Evolutionary conservation across 192 early-diverging fungal genomes (phyloP).

Genomic region (Umbelopsis sp.): DNA sequence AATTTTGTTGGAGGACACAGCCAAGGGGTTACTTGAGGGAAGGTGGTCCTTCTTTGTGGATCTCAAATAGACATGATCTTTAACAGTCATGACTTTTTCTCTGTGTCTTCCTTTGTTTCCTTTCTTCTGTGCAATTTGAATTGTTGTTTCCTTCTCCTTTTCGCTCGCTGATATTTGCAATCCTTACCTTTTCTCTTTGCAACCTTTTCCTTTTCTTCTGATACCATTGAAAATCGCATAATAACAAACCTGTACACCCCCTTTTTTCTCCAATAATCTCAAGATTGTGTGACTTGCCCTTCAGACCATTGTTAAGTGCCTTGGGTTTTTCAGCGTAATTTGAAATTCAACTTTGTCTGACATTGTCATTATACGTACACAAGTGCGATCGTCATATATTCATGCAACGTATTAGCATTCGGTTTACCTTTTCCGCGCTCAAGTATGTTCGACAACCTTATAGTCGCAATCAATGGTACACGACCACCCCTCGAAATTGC

Average conservation of each 20-base stretch:
- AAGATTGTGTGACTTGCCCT: neutral
- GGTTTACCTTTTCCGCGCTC: no score
- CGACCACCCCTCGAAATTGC: neutral
- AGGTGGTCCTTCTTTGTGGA: conserved; percentile 76
- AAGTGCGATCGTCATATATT: no score
- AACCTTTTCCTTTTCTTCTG: neutral
- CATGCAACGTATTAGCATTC: no score
- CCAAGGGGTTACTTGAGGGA: conserved; percentile 80
- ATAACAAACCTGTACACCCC: neutral
- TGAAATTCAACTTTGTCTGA: no score
- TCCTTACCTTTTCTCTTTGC: neutral
- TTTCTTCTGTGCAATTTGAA: neutral
- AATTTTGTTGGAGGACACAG: conserved; percentile 88
- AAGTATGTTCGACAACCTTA: no score
- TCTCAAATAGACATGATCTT: conserved; percentile 33
- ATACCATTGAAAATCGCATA: neutral
- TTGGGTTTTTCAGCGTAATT: neutral
- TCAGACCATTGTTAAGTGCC: neutral
- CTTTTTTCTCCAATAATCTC: neutral
- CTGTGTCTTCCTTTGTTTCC: neutral
- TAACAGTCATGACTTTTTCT: neutral
- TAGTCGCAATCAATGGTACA: neutral
- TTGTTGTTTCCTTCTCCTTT: neutral
- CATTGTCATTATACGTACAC: no score
- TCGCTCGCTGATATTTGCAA: neutral